Percentiles rank a stretch among this genome's conserved stretches.
These are phyloP conservation scores for Plenodomus tracheiphilus DNA, from an alignment of 2,329 filamentous ascomycete genomes.

Conservation along the genomic window DNA sequence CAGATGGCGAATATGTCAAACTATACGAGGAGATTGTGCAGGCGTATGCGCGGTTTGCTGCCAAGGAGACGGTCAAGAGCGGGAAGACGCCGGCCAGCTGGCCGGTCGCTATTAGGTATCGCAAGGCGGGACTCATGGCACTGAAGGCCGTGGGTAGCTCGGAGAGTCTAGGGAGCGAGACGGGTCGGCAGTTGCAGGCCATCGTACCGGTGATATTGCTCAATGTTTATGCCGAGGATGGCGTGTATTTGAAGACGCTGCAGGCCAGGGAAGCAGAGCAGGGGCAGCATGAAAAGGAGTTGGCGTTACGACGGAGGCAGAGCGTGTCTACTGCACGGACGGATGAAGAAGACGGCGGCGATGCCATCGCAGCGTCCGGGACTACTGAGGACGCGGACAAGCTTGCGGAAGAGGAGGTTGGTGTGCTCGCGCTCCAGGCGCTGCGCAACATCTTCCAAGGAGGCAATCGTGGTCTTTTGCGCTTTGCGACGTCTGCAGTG, in stretches of 20 bases:
- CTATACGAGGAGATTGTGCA: conserved; percentile 83
- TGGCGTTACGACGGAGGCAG: conserved; percentile 66
- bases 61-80: conserved; percentile 57
- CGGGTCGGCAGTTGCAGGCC: conserved; percentile 73
- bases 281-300: conserved; percentile 70
- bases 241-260: conserved; percentile 69
- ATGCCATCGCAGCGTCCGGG: conserved; percentile 69
- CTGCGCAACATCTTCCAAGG: conserved; percentile 83
- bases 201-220: conserved; percentile 84
- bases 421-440: conserved; percentile 80
- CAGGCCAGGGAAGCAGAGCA: conserved; percentile 68
- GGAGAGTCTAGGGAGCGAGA: conserved; percentile 75
- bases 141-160: conserved; percentile 78
- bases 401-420: conserved; percentile 85
- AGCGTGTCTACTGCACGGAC: conserved; percentile 81
- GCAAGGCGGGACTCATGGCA: conserved; percentile 64
- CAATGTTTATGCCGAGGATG: conserved; percentile 78
- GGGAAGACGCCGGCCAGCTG: conserved; percentile 60
- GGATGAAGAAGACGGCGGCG: conserved; percentile 69
- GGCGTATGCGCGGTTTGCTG: conserved; percentile 79
- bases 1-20: conserved; percentile 78
- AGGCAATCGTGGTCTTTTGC: conserved; percentile 80
- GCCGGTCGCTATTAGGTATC: conserved; percentile 70
- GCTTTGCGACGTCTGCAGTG: conserved; percentile 72
- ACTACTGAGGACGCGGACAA: conserved; percentile 87